Evolutionary conservation across 768 basidiomycete species (phyloP), one percentile per base, ranked within the genome.

Genomic region (Sporobolomyces roseus): DNA sequence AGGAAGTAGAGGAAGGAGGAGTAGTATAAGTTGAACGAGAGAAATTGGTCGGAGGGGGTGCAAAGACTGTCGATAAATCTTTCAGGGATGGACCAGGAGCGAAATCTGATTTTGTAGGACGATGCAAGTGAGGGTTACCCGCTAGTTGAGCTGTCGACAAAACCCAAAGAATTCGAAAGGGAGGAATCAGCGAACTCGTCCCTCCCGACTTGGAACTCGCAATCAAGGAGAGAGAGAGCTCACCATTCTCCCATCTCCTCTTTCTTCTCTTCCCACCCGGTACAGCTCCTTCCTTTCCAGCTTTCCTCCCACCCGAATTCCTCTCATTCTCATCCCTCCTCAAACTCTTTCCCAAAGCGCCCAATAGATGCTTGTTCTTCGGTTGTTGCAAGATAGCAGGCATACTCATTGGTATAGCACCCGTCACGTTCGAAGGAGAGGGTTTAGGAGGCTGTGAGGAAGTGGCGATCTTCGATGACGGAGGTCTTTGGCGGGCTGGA

Each of bases 191-290:
- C n/a, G 10, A 7, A 27, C 10, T 5, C 5, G 10, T 27, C 25
- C 49, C 7, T 29, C 8, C 49, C 12, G 10, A n/a, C 8, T 23
- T 12, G 46, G 2, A 23, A 41, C 10, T 41, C 38, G 9, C 10
- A 41, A 41, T 29, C 10, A 21, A 9, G 9, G 29, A 51, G 21
- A 16, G 29, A 48, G 32, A 13, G 9, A 29, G 52, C 25, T 43
- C 32, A 72, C 71, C 71, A 32, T 72, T 72, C 66, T 72, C 66
- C 54, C 55, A 65, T 13, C 71, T 36, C 8, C 66, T 43, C 13
- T 43, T 25, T 23, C 36, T 38, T 23, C 71, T 21, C 50, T 59
- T 68, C 3, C 60, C 64, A 3, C 63, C 63, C 17, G 52, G 51
- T 1, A 25, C 19, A 1, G 17, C 32, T 4, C 16, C 50, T 8